Evolutionary conservation across 2,329 filamentous ascomycete species (phyloP).

Genomic region (Ophidiomyces ophidiicola): DNA sequence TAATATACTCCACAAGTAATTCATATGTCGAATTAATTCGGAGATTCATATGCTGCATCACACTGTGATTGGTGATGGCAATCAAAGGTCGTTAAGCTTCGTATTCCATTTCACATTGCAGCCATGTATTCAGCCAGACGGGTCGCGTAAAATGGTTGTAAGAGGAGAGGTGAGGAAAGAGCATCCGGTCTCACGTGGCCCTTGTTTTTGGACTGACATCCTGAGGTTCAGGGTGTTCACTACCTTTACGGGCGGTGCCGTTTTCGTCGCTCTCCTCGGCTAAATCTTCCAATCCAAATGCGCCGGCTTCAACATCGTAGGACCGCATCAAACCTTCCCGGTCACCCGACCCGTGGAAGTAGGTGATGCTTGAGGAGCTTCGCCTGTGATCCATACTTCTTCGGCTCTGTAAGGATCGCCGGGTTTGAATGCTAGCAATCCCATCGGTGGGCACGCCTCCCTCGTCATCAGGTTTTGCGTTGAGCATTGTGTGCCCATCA

Average conservation of each 20-base stretch:
- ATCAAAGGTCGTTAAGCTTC: too few relatives aligned
- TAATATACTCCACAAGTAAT: too few relatives aligned
- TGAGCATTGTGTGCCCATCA: slow-evolving; percentile 57
- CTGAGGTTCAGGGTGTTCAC: slow-evolving; percentile 8
- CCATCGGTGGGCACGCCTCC: slow-evolving; percentile 85
- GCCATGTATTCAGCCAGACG: too few relatives aligned
- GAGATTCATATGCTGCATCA: too few relatives aligned
- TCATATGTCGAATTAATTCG: too few relatives aligned
- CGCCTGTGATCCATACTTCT: slow-evolving; percentile 53
- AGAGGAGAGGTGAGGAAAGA: slow-evolving; percentile 1
- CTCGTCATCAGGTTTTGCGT: slow-evolving; percentile 45
- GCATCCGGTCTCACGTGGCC: too few relatives aligned
- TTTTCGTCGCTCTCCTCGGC: slow-evolving; percentile 49
- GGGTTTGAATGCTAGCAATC: slow-evolving; percentile 76
- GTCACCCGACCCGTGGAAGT: slow-evolving; percentile 48
- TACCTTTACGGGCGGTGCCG: slow-evolving; percentile 4
- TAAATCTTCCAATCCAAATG: slow-evolving; percentile 67
- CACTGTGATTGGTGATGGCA: too few relatives aligned
- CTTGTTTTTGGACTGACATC: slow-evolving; percentile 10
- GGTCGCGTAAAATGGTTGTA: not conserved
- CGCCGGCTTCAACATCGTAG: slow-evolving; percentile 73
- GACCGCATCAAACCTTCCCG: slow-evolving; percentile 73
- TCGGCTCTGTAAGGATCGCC: slow-evolving; percentile 83
- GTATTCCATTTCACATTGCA: too few relatives aligned
- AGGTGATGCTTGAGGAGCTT: slow-evolving; percentile 51